Evolutionary conservation across 176 grass and related monocot species (phyloP).

Genomic region (Triticum monococcum): DNA sequence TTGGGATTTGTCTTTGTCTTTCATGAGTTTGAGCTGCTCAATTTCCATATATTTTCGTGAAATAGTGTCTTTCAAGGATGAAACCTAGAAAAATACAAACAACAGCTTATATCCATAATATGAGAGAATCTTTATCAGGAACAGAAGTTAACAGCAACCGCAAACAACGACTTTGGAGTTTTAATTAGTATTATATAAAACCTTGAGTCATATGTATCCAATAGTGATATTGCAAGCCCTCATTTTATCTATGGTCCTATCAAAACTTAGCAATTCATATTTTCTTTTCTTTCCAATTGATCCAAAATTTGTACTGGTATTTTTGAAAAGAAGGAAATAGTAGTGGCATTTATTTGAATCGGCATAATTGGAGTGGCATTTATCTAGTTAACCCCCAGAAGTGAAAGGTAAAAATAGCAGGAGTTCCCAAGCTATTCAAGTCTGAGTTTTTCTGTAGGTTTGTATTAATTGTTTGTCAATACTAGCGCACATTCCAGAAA

Average conservation of each 20-base stretch:
- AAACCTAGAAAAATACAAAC: conserved; percentile 52
- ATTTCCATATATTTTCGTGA: conserved; percentile 82
- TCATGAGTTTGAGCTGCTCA: conserved; percentile 70
- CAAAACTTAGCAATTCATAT: not conserved
- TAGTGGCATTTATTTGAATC: too few species aligned
- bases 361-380: too few species aligned
- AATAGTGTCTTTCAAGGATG: conserved; percentile 81
- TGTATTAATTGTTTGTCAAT: not conserved
- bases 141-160: not conserved
- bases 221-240: not conserved
- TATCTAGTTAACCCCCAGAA: too few species aligned
- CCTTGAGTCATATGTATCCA: too few species aligned
- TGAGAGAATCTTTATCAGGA: not conserved
- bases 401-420: too few species aligned
- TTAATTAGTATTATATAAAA: not conserved
- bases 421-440: not conserved
- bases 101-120: not conserved
- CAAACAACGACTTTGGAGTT: not conserved
- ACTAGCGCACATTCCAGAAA: too few species aligned
- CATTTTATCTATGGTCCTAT: not conserved
- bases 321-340: too few species aligned
- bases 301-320: not conserved
- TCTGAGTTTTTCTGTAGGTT: not conserved
- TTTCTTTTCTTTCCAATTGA: not conserved
- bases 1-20: conserved; percentile 48